Base-by-base conservation (phyloP, 2,329 filamentous ascomycete genomes). In the Trichophyton benhamiae region DNA sequence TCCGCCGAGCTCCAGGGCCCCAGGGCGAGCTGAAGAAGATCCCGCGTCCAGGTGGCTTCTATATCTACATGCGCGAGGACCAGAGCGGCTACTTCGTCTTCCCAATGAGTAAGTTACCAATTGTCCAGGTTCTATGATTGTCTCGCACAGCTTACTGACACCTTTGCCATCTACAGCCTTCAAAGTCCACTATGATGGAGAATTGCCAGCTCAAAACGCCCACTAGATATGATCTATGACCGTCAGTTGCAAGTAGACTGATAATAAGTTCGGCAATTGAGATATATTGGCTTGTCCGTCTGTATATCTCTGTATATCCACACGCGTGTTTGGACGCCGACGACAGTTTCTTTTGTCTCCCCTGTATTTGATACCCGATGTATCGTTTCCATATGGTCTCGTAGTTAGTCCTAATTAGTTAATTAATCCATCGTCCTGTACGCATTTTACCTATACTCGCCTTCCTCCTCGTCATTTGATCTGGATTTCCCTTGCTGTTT, bases 41-140 rank as follows among this genome's bases (percentile, higher is more conserved):
- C 84, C 89, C 65, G 70, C 44, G 61, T 27, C 66, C 48, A 53
- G 62, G 8, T 65, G 68, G 0, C 72, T 78, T 64, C 68, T 84
- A 85, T 76, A 75, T 74, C 65, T 72, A 71, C 7, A 80, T 78
- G 60, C 72, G 79, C 20, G 78, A 79, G 61, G 77, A 80, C 53
- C 78, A 74, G 65, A 80, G 78, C 75, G 78, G 77, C 0, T 76
- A 75, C 55, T 72, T 80, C 15, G 70, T 70, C 13, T 76, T 79
- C 63, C 73, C 76, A 1, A 78, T 73, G 63, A 79, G 78, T 80
- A 75, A 74, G 69, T 68, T n/a, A 8, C 59, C 55, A 25, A 15
- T 3, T 58, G 55, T 52, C 4, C 7, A 36, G 11, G 17, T 8
- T 9, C 25, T 30, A 44, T 44, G 30, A 2, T 17, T 33, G 20